Evolutionary conservation across 257 asterid genomes (phyloP).

Genomic region (Primulina tabacum): DNA sequence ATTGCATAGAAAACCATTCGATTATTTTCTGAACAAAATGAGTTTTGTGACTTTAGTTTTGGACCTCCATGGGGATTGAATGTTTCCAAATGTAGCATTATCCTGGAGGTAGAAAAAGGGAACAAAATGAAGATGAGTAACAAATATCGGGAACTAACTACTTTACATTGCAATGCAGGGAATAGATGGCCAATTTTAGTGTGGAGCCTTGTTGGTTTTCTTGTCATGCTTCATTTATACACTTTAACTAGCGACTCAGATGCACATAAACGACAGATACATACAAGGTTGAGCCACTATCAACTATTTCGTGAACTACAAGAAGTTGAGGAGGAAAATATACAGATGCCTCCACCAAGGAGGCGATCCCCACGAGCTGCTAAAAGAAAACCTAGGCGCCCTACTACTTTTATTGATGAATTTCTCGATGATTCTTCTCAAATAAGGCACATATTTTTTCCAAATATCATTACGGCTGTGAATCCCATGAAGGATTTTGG

Average conservation of each 20-base stretch:
- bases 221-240: slow-evolving; percentile 62
- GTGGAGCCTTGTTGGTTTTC: slow-evolving; percentile 67
- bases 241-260: slow-evolving; percentile 38
- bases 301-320: slow-evolving; percentile 61
- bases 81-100: slow-evolving; percentile 53
- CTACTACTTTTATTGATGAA: slow-evolving; percentile 71
- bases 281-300: slow-evolving; percentile 26
- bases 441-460: slow-evolving; percentile 79
- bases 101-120: slow-evolving; percentile 52
- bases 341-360: slow-evolving; percentile 75
- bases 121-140: slow-evolving; percentile 67
- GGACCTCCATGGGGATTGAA: slow-evolving; percentile 37
- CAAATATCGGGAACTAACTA: slow-evolving; percentile 63
- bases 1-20: slow-evolving; percentile 6
- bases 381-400: slow-evolving; percentile 70
- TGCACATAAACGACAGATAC: slow-evolving; percentile 30
- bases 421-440: slow-evolving; percentile 87
- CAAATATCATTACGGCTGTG: slow-evolving; percentile 50
- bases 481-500: slow-evolving; percentile 53
- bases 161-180: slow-evolving; percentile 85
- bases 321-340: slow-evolving; percentile 78
- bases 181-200: slow-evolving; percentile 56
- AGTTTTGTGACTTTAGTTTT: slow-evolving; percentile 39
- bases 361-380: slow-evolving; percentile 88
- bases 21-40: slow-evolving; percentile 22